A percentile compares a stretch with the other conserved stretches of the same genome.
phyloP scores from a whole-genome alignment of 495 filamentous ascomycete genomes.

The Trichoderma reesei region DNA sequence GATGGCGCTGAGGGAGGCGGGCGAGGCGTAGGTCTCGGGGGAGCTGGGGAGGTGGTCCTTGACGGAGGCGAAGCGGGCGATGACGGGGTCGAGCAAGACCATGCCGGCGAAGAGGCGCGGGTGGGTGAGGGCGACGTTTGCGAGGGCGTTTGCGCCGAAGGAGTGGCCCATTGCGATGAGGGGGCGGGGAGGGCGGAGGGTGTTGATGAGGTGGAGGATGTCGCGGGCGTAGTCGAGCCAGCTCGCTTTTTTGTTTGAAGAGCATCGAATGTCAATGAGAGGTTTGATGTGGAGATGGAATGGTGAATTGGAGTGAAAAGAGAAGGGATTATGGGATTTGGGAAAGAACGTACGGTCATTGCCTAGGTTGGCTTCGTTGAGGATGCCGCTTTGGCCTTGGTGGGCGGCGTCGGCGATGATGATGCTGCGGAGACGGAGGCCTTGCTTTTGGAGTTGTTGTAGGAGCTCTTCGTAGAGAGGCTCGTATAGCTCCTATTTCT shows the following conservation, averaged over 20 bases:
- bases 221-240: slow-evolving; percentile 88
- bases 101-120: slow-evolving; percentile 59
- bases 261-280: not conserved
- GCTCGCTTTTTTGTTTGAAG: slow-evolving; percentile 37
- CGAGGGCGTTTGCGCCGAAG: slow-evolving; percentile 66
- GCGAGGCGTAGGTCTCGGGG: not conserved
- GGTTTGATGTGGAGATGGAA: slow-evolving; percentile 5
- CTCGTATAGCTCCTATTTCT: slow-evolving; percentile 65
- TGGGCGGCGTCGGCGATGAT: slow-evolving; percentile 80
- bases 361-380: slow-evolving; percentile 66
- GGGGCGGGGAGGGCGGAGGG: slow-evolving; percentile 68
- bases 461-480: slow-evolving; percentile 76
- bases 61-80: slow-evolving; percentile 31
- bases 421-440: slow-evolving; percentile 65
- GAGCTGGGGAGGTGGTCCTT: not conserved
- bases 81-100: slow-evolving; percentile 31
- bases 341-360: slow-evolving; percentile 56
- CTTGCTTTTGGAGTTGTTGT: slow-evolving; percentile 30
- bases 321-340: not conserved
- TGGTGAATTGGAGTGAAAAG: slow-evolving; percentile 9
- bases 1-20: slow-evolving; percentile 27
- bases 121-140: slow-evolving; percentile 58
- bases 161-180: slow-evolving; percentile 88
- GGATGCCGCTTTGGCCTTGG: slow-evolving; percentile 62
- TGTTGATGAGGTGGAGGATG: slow-evolving; percentile 77